A percentile compares a stretch with the other conserved stretches of the same genome.
These are phyloP conservation scores for Aspergillus campestris DNA, from an alignment of 495 filamentous ascomycete species.

Conservation along the genomic window DNA sequence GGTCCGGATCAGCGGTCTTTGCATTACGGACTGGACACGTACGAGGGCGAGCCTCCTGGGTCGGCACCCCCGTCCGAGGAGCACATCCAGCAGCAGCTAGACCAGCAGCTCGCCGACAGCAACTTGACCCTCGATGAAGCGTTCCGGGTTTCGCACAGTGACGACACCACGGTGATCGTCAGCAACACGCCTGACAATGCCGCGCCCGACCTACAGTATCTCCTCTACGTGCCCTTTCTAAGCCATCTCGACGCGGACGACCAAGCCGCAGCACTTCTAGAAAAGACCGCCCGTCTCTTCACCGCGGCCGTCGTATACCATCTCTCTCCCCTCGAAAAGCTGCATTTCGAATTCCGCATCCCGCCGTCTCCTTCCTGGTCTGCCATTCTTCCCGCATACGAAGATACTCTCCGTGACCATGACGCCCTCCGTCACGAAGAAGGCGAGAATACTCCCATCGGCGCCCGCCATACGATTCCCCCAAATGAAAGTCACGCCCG, in stretches of 20 bases:
- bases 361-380: constrained; percentile 9
- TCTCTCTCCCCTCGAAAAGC: constrained; percentile 8
- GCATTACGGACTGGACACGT: constrained; percentile 3
- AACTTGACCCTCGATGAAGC: constrained; percentile 3
- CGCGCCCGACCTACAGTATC: constrained; percentile 10
- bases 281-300: constrained; percentile 11
- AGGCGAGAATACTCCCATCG: constrained; percentile 3
- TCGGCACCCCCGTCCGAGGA: background rate
- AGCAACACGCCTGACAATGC: constrained; percentile 8
- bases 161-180: constrained; percentile 2
- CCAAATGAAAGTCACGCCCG: constrained; percentile 1
- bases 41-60: constrained; percentile 6
- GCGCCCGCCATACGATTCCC: constrained; percentile 5
- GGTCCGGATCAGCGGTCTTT: background rate
- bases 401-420: constrained; percentile 2
- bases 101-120: constrained; percentile 2
- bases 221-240: constrained; percentile 10
- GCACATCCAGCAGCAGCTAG: constrained; percentile 10
- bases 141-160: constrained; percentile 8
- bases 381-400: constrained; percentile 8
- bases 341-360: constrained; percentile 10
- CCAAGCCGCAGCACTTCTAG: constrained; percentile 1
- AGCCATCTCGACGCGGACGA: constrained; percentile 2
- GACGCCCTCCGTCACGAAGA: constrained; percentile 1
- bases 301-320: constrained; percentile 6